These are phyloP conservation scores for Neonectria ditissima DNA, from an alignment of 2,329 filamentous ascomycete genomes.

Conservation along the genomic window DNA sequence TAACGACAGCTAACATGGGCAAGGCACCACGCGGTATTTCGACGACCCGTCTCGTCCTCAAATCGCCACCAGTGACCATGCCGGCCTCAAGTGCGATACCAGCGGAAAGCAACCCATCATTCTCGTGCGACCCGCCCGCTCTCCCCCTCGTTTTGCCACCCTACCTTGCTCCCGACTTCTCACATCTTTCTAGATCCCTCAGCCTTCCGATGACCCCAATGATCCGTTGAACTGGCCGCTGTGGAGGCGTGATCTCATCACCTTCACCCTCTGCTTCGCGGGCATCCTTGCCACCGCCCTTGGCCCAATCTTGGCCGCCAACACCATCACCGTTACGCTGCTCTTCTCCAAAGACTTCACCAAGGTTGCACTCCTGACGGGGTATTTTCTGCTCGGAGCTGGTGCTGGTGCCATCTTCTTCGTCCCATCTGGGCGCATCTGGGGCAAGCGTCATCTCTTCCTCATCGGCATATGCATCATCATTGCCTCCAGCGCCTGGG, in stretches of 20 bases:
- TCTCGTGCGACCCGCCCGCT: slow-evolving; percentile 64
- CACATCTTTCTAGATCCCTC: slow-evolving; percentile 66
- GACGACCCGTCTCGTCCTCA: slow-evolving; percentile 67
- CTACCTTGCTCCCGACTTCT: slow-evolving; percentile 16
- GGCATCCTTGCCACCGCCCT: slow-evolving; percentile 87
- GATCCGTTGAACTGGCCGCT: slow-evolving; percentile 89
- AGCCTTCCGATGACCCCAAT: slow-evolving; percentile 91
- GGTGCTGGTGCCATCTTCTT: slow-evolving; percentile 86
- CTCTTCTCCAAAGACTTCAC: slow-evolving; percentile 76
- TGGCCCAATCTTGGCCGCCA: slow-evolving; percentile 87
- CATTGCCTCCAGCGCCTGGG: slow-evolving; percentile 82
- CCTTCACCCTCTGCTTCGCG: slow-evolving; percentile 80
- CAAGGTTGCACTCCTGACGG: slow-evolving; percentile 84
- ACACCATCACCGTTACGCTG: slow-evolving; percentile 81
- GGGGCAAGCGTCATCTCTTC: slow-evolving; percentile 93
- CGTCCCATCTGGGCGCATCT: slow-evolving; percentile 88
- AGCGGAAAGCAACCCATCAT: slow-evolving; percentile 77
- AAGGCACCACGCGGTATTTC: slow-evolving; percentile 73
- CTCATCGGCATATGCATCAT: slow-evolving; percentile 81
- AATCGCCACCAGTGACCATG: slow-evolving; percentile 53
- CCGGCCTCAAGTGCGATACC: slow-evolving; percentile 77
- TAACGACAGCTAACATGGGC: slow-evolving; percentile 26
- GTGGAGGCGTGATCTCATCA: slow-evolving; percentile 85
- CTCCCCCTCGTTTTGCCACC: slow-evolving; percentile 1
- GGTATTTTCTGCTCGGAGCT: slow-evolving; percentile 87